Evolutionary conservation across 139 green algal species (phyloP), one percentile per base, ranked within the genome.

Genomic region (Chlorella sp.): DNA sequence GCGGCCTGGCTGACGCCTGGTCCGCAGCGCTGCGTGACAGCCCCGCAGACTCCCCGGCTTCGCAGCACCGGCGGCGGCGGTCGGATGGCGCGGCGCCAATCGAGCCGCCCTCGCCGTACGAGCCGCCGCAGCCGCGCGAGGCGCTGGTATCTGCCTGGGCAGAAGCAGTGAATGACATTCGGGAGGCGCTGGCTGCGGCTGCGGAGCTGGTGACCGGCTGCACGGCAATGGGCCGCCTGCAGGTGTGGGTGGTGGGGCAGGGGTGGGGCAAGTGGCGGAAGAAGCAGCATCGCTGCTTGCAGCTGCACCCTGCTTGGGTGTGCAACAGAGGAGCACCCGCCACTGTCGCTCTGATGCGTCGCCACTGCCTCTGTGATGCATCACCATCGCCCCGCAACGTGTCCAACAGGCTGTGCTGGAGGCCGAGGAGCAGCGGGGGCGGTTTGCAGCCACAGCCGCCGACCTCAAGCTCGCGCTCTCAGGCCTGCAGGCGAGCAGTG

Each of bases 321-420:
- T 15, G 67, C 67, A 28, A 32, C 62, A 7, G 23, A 68, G 62
- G 62, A 32, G 62, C 1, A 23, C 21, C 23, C 21, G 23, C 23
- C 62, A 16, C 9, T 1, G 26, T 30, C 64, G 16, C 64, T 69
- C 1, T 17, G 1, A 18, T 36, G n/a, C n/a, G n/a, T n/a, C 21
- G 23, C 23, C 62, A 16, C 9, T 1, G 26, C 30, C 64, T 32
- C 64, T 69, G 0, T 17, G 1, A 18, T 36, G n/a, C n/a, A n/a
- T n/a, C n/a, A n/a, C n/a, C n/a, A n/a, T n/a, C n/a, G n/a, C n/a
- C n/a, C n/a, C n/a, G n/a, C n/a, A n/a, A n/a, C n/a, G n/a, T n/a
- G n/a, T n/a, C n/a, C n/a, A 32, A 38, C 74, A 87, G 63, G 73
- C 83, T 4, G 63, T 87, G 74, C 56, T 87, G 44, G 51, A 80